Conservation (phyloP, 2,329 filamentous ascomycete species). For the Nemania sp. region DNA sequence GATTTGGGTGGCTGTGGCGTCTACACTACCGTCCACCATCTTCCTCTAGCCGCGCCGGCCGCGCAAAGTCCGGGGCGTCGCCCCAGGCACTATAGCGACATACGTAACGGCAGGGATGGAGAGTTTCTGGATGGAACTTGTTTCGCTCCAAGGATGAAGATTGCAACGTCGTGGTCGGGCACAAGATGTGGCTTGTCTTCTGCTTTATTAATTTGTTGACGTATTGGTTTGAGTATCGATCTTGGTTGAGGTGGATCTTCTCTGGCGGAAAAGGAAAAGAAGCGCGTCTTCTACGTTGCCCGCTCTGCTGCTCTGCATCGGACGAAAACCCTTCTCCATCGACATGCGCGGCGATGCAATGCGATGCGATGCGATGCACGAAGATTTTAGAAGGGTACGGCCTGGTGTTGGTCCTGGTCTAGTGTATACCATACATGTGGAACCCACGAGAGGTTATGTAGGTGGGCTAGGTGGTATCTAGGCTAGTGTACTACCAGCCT, state of each 20-base stretch:
- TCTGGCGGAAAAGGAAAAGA: too few relatives aligned
- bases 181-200: too few relatives aligned
- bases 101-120: constrained; percentile 14
- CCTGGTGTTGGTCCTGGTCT: too few relatives aligned
- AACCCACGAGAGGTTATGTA: neutral
- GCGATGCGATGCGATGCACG: constrained; percentile 26
- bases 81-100: constrained; percentile 7
- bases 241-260: too few relatives aligned
- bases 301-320: neutral
- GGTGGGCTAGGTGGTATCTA: too few relatives aligned
- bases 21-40: neutral
- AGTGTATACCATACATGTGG: constrained; percentile 26
- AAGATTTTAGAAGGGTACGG: constrained; percentile 20
- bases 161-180: constrained; percentile 3
- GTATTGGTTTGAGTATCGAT: too few relatives aligned
- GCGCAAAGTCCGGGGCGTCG: constrained; percentile 17
- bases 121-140: too few relatives aligned
- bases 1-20: too few relatives aligned
- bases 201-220: too few relatives aligned
- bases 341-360: constrained; percentile 18
- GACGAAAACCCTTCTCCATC: constrained; percentile 17
- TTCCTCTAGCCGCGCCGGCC: constrained; percentile 22
- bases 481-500: too few relatives aligned
- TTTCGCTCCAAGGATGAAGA: neutral
- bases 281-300: constrained; percentile 19